phyloP scores from a whole-genome alignment of 495 filamentous ascomycete species.

The Penicillium coffeae region DNA sequence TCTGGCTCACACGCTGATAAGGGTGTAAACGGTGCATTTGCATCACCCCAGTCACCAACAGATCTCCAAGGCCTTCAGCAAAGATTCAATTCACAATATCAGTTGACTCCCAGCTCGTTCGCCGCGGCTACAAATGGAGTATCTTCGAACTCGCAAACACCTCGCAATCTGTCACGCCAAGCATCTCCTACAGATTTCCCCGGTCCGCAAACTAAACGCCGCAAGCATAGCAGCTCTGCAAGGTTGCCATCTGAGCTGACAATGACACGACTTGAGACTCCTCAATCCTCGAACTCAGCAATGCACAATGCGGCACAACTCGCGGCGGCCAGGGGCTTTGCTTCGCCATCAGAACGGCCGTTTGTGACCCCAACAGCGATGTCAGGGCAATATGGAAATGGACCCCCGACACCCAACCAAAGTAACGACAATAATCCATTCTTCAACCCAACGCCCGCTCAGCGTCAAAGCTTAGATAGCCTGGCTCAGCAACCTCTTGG shows the following conservation, averaged over 20 bases:
- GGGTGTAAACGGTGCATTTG: conserved; percentile 15
- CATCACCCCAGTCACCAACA: conserved; percentile 37
- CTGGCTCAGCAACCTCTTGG: conserved; percentile 54
- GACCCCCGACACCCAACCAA: conserved; percentile 59
- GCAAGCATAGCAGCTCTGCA: conserved; percentile 64
- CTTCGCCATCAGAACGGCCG: conserved; percentile 43
- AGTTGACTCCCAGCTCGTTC: conserved; percentile 35
- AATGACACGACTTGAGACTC: conserved; percentile 73
- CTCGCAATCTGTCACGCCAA: conserved; percentile 65
- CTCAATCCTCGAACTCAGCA: conserved; percentile 35
- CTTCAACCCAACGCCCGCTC: conserved; percentile 43
- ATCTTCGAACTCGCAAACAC: conserved; percentile 49
- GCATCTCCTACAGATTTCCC: conserved; percentile 62
- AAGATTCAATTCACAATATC: conserved; percentile 44
- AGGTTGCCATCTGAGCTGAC: conserved; percentile 68
- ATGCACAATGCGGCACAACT: conserved; percentile 37
- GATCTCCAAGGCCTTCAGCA: conserved; percentile 54
- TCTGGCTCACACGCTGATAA: conserved; percentile 35
- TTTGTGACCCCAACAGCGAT: conserved; percentile 47
- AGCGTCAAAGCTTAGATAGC: conserved; percentile 53
- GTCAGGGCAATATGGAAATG: conserved; percentile 49
- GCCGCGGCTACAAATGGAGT: conserved; percentile 32
- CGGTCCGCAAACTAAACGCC: conserved; percentile 63
- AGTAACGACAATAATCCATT: conserved; percentile 52
- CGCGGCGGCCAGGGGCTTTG: conserved; percentile 36